A percentile compares a stretch with the other conserved stretches of the same genome.
Conservation (phyloP, 371 early-diverging fungal species). For the Mortierella sp. region DNA sequence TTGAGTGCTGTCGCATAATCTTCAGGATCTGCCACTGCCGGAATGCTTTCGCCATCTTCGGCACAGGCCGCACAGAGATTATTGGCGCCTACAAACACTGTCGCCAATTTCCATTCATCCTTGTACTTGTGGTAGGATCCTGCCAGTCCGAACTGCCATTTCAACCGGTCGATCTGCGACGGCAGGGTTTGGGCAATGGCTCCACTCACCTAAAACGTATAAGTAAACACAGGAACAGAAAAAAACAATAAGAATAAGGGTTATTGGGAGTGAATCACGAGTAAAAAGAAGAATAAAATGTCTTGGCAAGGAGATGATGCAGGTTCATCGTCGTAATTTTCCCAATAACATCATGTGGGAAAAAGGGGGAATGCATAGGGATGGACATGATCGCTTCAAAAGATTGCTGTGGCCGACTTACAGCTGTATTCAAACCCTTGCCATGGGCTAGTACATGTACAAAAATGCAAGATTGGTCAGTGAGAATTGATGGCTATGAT, state of each 20-base stretch:
- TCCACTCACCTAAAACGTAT: constrained; percentile 35
- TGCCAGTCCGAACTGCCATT: constrained; percentile 29
- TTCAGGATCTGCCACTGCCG: constrained; percentile 61
- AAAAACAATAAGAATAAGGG: background rate
- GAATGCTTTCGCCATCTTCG: background rate
- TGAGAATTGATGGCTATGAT: background rate
- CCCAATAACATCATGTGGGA: constrained; percentile 3
- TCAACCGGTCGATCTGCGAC: constrained; percentile 34
- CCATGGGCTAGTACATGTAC: constrained; percentile 55
- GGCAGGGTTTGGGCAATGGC: constrained; percentile 45
- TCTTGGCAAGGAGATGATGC: constrained; percentile 21
- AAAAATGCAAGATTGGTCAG: background rate
- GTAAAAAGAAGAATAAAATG: background rate
- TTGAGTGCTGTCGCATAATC: constrained; percentile 64
- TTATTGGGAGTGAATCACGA: constrained; percentile 16
- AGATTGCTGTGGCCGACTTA: constrained; percentile 47
- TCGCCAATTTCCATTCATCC: constrained; percentile 74
- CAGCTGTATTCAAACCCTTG: constrained; percentile 74
- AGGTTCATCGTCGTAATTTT: background rate
- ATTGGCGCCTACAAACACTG: constrained; percentile 78
- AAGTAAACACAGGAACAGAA: background rate
- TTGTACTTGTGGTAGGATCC: constrained; percentile 44
- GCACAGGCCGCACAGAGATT: constrained; percentile 73
- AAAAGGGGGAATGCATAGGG: background rate
- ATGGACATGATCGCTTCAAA: background rate